These are phyloP conservation scores for Mycosphaerelloides madeirae DNA, from an alignment of 2,329 filamentous ascomycete genomes.

Conservation along the genomic window DNA sequence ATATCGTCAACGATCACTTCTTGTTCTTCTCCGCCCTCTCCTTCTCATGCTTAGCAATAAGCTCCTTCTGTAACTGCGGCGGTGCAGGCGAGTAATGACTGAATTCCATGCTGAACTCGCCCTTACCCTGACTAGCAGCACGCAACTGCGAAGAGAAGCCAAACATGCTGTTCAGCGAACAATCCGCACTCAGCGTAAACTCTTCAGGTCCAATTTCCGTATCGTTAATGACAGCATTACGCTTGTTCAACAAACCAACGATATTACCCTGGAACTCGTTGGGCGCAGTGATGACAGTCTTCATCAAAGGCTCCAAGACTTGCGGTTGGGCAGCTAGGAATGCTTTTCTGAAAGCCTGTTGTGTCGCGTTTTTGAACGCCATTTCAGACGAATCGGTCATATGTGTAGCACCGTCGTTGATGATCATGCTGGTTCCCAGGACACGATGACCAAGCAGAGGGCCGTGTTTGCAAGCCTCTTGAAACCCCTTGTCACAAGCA, in stretches of 20 bases:
- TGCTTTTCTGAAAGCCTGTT: conserved; percentile 93
- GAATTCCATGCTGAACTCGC: conserved; percentile 98
- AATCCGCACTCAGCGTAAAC: conserved; percentile 88
- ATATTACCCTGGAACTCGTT: conserved; percentile 97
- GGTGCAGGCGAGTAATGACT: conserved; percentile 89
- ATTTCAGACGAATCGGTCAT: conserved; percentile 97
- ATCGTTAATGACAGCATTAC: conserved; percentile 89
- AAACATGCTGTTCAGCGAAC: conserved; percentile 95
- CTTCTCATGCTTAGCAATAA: conserved; percentile 65
- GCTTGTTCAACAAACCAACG: conserved; percentile 92
- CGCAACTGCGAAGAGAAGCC: conserved; percentile 88
- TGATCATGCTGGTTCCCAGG: conserved; percentile 80
- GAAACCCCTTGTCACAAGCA: conserved; percentile 93
- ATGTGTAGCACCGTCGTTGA: conserved; percentile 95
- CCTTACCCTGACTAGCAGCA: conserved; percentile 94
- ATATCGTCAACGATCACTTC: conserved; percentile 38
- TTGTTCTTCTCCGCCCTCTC: conserved; percentile 60
- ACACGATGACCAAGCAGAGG: conserved; percentile 91
- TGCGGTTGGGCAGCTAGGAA: conserved; percentile 76
- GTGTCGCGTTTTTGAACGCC: conserved; percentile 89
- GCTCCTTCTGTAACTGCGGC: conserved; percentile 78
- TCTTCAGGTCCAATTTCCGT: conserved; percentile 92
- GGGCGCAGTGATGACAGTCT: conserved; percentile 91
- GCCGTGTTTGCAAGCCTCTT: conserved; percentile 74
- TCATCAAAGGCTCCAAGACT: conserved; percentile 95